These are phyloP conservation scores for Halophytophthora polymorphica DNA, from an alignment of 352 stramenopile species.

Conservation along the genomic window DNA sequence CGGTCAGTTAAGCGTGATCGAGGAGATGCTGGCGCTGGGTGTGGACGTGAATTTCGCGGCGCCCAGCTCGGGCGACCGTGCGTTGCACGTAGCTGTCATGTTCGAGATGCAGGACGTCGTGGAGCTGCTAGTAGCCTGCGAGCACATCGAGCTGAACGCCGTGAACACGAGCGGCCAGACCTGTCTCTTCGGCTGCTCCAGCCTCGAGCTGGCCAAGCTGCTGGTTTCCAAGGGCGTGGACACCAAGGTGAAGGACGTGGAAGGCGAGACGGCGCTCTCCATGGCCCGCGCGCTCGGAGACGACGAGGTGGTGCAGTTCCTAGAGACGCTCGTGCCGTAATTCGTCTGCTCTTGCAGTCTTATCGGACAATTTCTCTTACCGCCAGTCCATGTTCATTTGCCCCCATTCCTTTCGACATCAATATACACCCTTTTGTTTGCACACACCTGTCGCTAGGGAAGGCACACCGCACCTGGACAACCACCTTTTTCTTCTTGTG, in stretches of 20 bases:
- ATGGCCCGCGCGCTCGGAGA: constrained; percentile 75
- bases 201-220: constrained; percentile 58
- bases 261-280: constrained; percentile 68
- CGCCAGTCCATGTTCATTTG: constrained; percentile 3
- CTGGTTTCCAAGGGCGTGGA: constrained; percentile 67
- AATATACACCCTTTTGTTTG: background rate
- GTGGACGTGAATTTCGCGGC: constrained; percentile 73
- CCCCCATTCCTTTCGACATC: background rate
- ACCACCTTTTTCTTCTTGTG: no score
- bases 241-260: constrained; percentile 51
- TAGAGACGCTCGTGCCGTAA: constrained; percentile 37
- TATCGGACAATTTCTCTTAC: constrained; percentile 16
- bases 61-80: constrained; percentile 58
- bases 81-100: constrained; percentile 78
- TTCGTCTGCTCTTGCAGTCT: background rate
- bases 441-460: background rate
- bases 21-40: constrained; percentile 70
- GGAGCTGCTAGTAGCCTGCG: constrained; percentile 50
- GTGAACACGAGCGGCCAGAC: constrained; percentile 71
- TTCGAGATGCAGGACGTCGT: constrained; percentile 85
- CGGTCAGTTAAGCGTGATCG: constrained; percentile 60
- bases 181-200: constrained; percentile 80
- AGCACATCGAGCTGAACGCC: constrained; percentile 61
- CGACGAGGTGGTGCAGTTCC: constrained; percentile 63
- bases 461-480: no score